phyloP scores from a whole-genome alignment of 139 green algal species.

The Chlorella vulgaris region DNA sequence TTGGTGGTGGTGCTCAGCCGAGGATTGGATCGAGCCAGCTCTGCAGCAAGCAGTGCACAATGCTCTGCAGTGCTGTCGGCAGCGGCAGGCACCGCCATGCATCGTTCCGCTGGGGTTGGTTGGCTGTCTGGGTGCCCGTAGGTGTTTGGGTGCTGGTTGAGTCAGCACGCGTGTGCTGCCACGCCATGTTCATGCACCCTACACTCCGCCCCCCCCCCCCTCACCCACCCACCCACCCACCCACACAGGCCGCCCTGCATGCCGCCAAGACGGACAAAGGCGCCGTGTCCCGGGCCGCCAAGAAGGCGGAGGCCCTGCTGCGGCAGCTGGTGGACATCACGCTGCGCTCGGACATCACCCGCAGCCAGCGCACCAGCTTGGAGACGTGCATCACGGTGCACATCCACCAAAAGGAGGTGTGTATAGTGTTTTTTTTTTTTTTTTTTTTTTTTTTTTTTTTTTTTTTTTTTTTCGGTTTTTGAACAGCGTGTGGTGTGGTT shows the following conservation, averaged over 20 bases:
- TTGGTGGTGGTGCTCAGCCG: no score
- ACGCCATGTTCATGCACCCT: neutral
- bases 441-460: neutral
- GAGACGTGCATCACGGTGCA: slow-evolving; percentile 98
- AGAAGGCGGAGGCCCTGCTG: slow-evolving; percentile 81
- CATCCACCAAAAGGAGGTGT: slow-evolving; percentile 97
- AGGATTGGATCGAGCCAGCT: no score
- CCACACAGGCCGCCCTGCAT: slow-evolving; percentile 15
- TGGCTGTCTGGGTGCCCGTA: no score
- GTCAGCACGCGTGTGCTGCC: neutral
- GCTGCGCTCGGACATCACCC: slow-evolving; percentile 75
- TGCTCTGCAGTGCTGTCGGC: no score
- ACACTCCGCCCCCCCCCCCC: neutral
- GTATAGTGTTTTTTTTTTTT: neutral
- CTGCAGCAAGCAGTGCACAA: no score
- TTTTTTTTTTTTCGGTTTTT: no score
- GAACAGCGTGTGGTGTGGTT: no score
- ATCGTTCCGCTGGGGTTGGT: no score
- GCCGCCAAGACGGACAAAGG: slow-evolving; percentile 86
- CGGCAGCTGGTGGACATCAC: slow-evolving; percentile 90
- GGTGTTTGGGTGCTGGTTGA: no score
- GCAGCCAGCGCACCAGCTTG: slow-evolving; percentile 89
- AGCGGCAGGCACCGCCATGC: no score
- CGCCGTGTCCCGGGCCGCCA: slow-evolving; percentile 86
- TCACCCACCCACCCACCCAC: neutral